These are phyloP conservation scores for Jackrogersella multiformis DNA, from an alignment of 495 filamentous ascomycete genomes.

Conservation along the genomic window DNA sequence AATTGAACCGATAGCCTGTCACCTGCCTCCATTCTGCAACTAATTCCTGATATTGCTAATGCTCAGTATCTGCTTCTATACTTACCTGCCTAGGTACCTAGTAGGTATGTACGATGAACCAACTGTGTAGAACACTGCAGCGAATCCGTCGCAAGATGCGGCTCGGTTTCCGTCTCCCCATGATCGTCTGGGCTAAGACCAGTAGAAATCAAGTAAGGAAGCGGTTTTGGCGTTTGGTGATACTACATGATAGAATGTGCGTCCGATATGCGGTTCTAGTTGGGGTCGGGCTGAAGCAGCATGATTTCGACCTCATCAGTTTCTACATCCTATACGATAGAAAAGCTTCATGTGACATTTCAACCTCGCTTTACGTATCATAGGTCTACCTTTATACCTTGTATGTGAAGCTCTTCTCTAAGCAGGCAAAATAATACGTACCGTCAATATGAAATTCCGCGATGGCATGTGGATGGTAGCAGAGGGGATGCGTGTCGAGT, in stretches of 20 bases:
- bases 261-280: slow-evolving; percentile 29
- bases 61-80: neutral
- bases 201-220: slow-evolving; percentile 3
- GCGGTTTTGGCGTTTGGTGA: slow-evolving; percentile 10
- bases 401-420: neutral
- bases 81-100: neutral
- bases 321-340: slow-evolving; percentile 7
- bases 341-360: slow-evolving; percentile 5
- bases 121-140: slow-evolving; percentile 6
- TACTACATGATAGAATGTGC: slow-evolving; percentile 15
- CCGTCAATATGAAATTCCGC: slow-evolving; percentile 55
- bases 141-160: slow-evolving; percentile 15
- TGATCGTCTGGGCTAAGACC: slow-evolving; percentile 13
- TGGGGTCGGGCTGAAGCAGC: slow-evolving; percentile 21
- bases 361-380: neutral
- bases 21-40: too few species aligned
- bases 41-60: slow-evolving; percentile 14
- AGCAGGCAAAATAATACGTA: neutral
- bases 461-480: slow-evolving; percentile 64
- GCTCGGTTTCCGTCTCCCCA: slow-evolving; percentile 36
- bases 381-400: neutral
- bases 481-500: slow-evolving; percentile 60
- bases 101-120: neutral
- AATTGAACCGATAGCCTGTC: slow-evolving; percentile 30
- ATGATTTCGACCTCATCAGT: slow-evolving; percentile 3